Evolutionary conservation across 176 grass and related monocot genomes (phyloP).

Genomic region (Carex cristatella): DNA sequence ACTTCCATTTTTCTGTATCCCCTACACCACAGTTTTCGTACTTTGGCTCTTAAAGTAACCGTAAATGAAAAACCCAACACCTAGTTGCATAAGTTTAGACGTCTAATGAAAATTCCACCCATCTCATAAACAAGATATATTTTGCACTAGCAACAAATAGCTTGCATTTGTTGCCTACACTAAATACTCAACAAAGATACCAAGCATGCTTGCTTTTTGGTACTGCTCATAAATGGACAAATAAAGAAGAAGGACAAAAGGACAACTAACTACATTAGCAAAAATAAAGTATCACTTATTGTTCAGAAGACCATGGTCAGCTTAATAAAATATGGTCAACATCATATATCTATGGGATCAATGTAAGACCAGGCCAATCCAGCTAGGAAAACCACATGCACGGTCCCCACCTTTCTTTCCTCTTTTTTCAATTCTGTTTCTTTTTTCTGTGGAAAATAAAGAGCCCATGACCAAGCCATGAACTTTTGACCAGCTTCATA

Average conservation of each 20-base stretch:
- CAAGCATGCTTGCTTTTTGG: neutral
- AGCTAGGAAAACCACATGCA: constrained; percentile 18
- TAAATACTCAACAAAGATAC: neutral
- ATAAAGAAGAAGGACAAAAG: neutral
- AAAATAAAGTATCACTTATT: neutral
- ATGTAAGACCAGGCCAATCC: constrained; percentile 2
- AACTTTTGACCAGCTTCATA: constrained; percentile 20
- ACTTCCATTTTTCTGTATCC: neutral
- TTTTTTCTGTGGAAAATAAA: neutral
- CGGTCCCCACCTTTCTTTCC: neutral
- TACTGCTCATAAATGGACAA: neutral
- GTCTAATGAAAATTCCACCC: neutral
- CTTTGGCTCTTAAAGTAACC: neutral
- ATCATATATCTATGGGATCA: constrained; percentile 12
- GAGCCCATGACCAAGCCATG: neutral
- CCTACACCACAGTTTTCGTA: neutral
- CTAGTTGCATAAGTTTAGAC: neutral
- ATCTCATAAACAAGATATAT: neutral
- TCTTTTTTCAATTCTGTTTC: neutral
- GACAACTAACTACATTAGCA: neutral
- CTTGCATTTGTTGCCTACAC: neutral
- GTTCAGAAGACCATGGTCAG: constrained; percentile 1
- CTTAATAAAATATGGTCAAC: constrained; percentile 15
- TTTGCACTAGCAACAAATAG: neutral
- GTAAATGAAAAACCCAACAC: neutral